Conservation (phyloP, 805 yeast species). For the Saccharomyces paradoxus region DNA sequence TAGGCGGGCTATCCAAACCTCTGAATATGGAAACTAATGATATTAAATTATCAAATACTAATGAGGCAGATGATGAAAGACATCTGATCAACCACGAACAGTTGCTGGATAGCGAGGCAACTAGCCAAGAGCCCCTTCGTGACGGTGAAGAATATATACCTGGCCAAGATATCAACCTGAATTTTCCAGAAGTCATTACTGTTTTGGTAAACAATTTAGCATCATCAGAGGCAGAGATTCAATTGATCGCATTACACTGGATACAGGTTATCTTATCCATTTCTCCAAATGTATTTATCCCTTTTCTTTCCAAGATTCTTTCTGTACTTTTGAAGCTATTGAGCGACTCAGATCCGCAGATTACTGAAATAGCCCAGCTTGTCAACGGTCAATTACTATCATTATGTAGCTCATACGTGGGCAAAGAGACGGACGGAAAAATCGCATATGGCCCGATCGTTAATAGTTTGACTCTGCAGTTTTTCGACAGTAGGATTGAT, state of each 20-base stretch:
- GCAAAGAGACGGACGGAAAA: conserved; percentile 18
- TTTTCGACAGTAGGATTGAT: conserved; percentile 65
- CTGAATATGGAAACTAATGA: conserved; percentile 12
- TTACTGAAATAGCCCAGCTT: conserved; percentile 45
- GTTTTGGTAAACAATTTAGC: conserved; percentile 76
- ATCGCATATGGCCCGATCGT: conserved; percentile 47
- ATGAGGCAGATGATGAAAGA: background rate
- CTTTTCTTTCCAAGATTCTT: conserved; percentile 66
- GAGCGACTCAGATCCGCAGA: conserved; percentile 43
- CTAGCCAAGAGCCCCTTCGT: conserved; percentile 12
- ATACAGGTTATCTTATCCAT: conserved; percentile 57
- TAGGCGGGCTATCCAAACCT: conserved; percentile 14
- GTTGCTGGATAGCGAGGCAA: conserved; percentile 10
- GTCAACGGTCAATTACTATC: conserved; percentile 52
- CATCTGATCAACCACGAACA: conserved; percentile 21
- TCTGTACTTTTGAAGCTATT: conserved; percentile 58
- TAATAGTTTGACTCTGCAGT: conserved; percentile 63
- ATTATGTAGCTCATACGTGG: conserved; percentile 31
- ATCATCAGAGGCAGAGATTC: conserved; percentile 66
- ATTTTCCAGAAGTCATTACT: conserved; percentile 71
- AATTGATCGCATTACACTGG: conserved; percentile 77
- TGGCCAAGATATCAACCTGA: conserved; percentile 76
- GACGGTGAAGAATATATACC: conserved; percentile 55
- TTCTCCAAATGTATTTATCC: conserved; percentile 67
- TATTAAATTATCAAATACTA: conserved; percentile 15